These are phyloP conservation scores for Populus ilicifolia DNA, from an alignment of 345 rosid species.

Conservation along the genomic window DNA sequence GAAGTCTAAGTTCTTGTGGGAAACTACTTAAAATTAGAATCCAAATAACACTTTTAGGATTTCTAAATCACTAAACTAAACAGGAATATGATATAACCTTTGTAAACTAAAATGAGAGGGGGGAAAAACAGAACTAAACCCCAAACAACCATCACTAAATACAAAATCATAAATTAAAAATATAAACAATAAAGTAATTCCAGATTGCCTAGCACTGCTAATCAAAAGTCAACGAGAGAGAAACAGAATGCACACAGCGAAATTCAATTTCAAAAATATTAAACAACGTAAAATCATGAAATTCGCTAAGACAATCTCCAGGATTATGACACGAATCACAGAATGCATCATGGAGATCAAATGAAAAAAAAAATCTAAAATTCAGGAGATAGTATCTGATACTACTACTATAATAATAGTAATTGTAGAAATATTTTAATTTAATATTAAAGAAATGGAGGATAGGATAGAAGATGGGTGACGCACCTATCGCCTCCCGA, in stretches of 20 bases:
- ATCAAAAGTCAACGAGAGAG: neutral
- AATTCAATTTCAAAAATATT: too few relatives aligned
- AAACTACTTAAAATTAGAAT: too few relatives aligned
- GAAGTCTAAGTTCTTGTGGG: too few relatives aligned
- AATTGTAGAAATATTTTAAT: neutral
- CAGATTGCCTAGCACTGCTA: neutral
- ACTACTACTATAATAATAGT: neutral
- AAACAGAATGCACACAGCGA: neutral
- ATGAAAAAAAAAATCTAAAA: neutral
- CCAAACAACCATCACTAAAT: neutral
- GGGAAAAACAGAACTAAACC: too few relatives aligned
- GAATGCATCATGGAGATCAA: neutral
- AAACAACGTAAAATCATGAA: neutral
- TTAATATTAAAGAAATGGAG: neutral
- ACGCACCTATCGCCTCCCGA: neutral
- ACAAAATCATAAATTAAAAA: neutral
- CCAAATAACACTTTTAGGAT: too few relatives aligned
- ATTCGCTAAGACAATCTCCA: neutral
- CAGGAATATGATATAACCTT: too few relatives aligned
- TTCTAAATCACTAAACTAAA: too few relatives aligned
- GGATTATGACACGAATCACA: neutral
- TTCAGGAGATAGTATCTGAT: too few relatives aligned
- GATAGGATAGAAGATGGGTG: neutral
- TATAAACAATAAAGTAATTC: too few relatives aligned
- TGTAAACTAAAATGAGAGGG: too few relatives aligned